Conservation (phyloP, 2,329 filamentous ascomycete genomes). For the Fusarium proliferatum region DNA sequence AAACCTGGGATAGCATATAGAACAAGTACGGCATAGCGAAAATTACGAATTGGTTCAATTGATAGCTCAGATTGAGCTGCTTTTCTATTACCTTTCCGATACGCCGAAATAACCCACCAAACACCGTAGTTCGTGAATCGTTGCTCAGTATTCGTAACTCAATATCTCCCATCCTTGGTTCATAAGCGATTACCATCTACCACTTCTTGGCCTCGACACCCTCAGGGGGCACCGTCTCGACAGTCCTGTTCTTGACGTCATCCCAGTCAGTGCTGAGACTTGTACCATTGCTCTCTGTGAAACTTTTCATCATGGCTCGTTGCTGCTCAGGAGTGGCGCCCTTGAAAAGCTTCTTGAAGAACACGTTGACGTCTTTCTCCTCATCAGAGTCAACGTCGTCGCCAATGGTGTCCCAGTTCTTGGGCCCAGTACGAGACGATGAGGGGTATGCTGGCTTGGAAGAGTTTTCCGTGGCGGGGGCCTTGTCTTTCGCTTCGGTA, state of each 20-base stretch:
- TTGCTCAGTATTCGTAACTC: background rate
- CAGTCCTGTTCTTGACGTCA: slow-evolving; percentile 77
- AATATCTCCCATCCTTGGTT: background rate
- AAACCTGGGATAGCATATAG: slow-evolving; percentile 13
- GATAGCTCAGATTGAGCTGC: background rate
- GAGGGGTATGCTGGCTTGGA: slow-evolving; percentile 74
- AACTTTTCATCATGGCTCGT: slow-evolving; percentile 98
- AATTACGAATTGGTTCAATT: slow-evolving; percentile 2
- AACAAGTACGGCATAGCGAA: slow-evolving; percentile 20
- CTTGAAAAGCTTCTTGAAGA: slow-evolving; percentile 92
- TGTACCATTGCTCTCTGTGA: slow-evolving; percentile 92
- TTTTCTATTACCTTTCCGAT: slow-evolving; percentile 29
- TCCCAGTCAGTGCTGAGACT: slow-evolving; percentile 91
- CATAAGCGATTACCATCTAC: background rate
- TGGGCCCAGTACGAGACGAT: slow-evolving; percentile 83
- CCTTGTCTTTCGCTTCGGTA: slow-evolving; percentile 21
- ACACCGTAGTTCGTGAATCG: slow-evolving; percentile 14
- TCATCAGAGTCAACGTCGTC: slow-evolving; percentile 66
- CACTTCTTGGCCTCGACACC: slow-evolving; percentile 83
- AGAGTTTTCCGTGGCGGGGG: background rate
- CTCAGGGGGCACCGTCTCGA: slow-evolving; percentile 79
- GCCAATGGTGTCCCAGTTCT: slow-evolving; percentile 89
- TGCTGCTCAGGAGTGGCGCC: slow-evolving; percentile 80
- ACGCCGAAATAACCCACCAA: slow-evolving; percentile 22
- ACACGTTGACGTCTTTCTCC: slow-evolving; percentile 75